Base-by-base conservation (phyloP, 805 yeast species). In the Candida dajiaensis region DNA sequence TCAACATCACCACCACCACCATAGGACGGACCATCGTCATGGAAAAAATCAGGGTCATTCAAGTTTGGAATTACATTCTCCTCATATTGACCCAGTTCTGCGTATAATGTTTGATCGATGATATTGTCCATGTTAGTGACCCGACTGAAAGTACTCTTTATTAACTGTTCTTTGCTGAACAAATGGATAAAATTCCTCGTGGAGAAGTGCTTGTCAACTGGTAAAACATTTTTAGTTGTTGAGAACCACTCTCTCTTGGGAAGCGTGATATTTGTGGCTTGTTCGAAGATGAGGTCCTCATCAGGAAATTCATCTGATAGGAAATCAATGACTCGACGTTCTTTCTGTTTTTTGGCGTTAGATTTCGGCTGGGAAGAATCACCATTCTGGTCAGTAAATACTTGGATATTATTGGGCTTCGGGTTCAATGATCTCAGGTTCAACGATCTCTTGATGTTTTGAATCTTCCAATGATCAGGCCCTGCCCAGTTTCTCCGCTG, bases 391-490 rank as follows among this genome's bases (percentile, higher is more conserved):
- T 45, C 45, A 3, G 42, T n/a, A 21, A n/a, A 10, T 10, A 19
- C n/a, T 31, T 41, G 39, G 3, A 26, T n/a, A 12, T 25, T 44
- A 13, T 23, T 40, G 44, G 38, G 19, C 12, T 43, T 31, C 10
- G 44, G n/a, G 18, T 51, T 54, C 69, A 69, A 37, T n/a, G 38
- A 21, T 15, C 45, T 31, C 10, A 45, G n/a, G 18, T 51, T 54
- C 69, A 69, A 37, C 2, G 28, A n/a, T 18, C 38, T 53, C 57
- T 78, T 83, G 39, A 83, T 62, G 23, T 78, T 77, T 31, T 75
- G 69, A 20, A 92, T 83, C 64, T 84, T 85, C 97, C 97, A 92
- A 66, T 88, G 94, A 55, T 87, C 92, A 13, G 92, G 85, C 4
- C 97, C 97, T 33, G 95, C 77, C 97, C 97, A 90, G 58, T 81